Base-by-base conservation (phyloP, 2,329 filamentous ascomycete genomes). In the Penicillium sp. region DNA sequence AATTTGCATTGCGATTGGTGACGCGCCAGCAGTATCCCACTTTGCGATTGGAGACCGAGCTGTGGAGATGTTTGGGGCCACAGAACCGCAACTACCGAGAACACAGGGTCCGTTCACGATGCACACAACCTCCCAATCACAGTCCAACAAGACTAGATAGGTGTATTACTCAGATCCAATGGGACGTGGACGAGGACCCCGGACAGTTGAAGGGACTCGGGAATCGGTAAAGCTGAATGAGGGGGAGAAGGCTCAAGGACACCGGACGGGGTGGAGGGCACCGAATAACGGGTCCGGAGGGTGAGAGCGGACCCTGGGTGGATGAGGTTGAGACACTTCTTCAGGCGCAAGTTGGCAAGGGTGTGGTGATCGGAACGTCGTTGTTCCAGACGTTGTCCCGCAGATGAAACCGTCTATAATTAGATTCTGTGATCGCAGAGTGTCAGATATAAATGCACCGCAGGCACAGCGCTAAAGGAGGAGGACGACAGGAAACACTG, bases 1-100 rank as follows among this genome's bases (percentile, higher is more conserved):
- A 66, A 70, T 55, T 62, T 57, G 69, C 69, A 71, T 71, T 60
- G 65, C 66, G 68, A 68, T 68, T 55, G 55, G 26, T 47, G 36
- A 47, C 47, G 51, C 55, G 45, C 52, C 47, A 38, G 54, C 48
- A 23, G 42, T 42, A 56, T 56, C 58, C 55, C 58, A 59, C 59
- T 58, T 58, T 61, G 61, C 61, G 50, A 58, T 54, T 53, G 53
- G 53, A 46, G 36, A 38, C 48, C 39, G 29, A 46, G 46, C 42
- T 15, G 31, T 43, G 42, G 39, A 23, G 28, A 23, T 29, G n/a
- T 12, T 4, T 21, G 33, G 24, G 24, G 29, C 7, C 28, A 47
- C 13, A 29, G 23, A 13, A 10, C 36, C 13, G 16, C n/a, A 34
- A 44, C 18, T 46, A 36, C 34, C 36, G 49, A 42, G 43, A 29